phyloP scores from a whole-genome alignment of 192 early-diverging fungal species.

The Podila horticola region DNA sequence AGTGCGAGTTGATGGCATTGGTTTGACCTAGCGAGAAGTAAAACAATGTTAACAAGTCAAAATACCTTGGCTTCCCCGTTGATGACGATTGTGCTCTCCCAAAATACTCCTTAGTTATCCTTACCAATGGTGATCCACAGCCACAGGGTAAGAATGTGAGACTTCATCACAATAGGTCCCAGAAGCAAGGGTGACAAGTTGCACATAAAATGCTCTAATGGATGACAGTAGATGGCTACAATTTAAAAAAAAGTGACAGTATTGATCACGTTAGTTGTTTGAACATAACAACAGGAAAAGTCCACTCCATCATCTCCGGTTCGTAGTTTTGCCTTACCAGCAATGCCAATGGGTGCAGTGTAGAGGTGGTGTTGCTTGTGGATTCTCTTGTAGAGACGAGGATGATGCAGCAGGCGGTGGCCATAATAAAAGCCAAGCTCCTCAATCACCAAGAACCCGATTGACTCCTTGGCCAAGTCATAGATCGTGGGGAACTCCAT shows the following conservation, averaged over 20 bases:
- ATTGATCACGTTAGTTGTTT: neutral
- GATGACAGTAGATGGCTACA: constrained; percentile 71
- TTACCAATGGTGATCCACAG: constrained; percentile 76
- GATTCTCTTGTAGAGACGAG: constrained; percentile 75
- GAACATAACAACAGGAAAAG: neutral
- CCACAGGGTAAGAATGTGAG: constrained; percentile 76
- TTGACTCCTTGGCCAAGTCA: constrained; percentile 56
- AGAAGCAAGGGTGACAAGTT: constrained; percentile 68
- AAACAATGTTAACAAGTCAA: neutral
- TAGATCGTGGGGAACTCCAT: constrained; percentile 71
- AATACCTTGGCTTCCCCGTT: neutral
- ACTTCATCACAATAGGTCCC: constrained; percentile 61
- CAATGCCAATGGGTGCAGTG: constrained; percentile 79
- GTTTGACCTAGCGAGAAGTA: constrained; percentile 23
- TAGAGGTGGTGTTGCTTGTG: constrained; percentile 85
- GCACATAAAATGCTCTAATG: constrained; percentile 72
- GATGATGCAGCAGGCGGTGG: constrained; percentile 76
- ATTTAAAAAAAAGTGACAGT: neutral
- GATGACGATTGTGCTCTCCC: neutral
- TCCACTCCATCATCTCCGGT: neutral
- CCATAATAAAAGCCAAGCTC: constrained; percentile 80
- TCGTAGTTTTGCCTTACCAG: constrained; percentile 52
- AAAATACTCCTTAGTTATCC: neutral
- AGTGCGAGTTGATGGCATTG: constrained; percentile 77
- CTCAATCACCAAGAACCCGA: constrained; percentile 73